Conservation (phyloP, 2,329 filamentous ascomycete species). For the Pseudopyricularia javanii region DNA sequence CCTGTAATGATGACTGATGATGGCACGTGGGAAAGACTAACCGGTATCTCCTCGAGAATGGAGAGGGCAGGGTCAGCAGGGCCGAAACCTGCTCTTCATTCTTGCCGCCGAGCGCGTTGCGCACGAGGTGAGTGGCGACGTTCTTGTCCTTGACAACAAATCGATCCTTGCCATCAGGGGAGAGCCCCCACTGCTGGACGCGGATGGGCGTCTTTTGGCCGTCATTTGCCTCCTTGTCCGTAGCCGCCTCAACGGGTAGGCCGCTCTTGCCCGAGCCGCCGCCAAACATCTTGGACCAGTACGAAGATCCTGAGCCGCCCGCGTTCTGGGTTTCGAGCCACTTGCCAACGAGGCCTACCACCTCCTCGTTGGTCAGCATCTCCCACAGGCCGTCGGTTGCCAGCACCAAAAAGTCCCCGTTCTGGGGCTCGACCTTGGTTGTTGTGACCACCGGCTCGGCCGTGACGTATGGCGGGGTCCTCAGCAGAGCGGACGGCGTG, state of each 20-base stretch:
- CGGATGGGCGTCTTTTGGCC: conserved; percentile 84
- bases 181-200: conserved; percentile 81
- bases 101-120: conserved; percentile 87
- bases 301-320: conserved; percentile 34
- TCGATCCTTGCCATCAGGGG: conserved; percentile 59
- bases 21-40: conserved; percentile 28
- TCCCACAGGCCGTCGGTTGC: conserved; percentile 97
- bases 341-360: conserved; percentile 88
- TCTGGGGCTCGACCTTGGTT: conserved; percentile 77
- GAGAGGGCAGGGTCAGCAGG: conserved; percentile 78
- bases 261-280: conserved; percentile 27
- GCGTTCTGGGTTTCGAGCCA: conserved; percentile 75
- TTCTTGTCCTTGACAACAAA: conserved; percentile 95
- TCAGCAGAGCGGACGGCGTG: conserved; percentile 61
- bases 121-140: conserved; percentile 85
- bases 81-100: conserved; percentile 91
- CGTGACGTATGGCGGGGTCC: conserved; percentile 92
- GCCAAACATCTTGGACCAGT: conserved; percentile 54
- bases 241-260: conserved; percentile 60
- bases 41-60: conserved; percentile 85
- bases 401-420: conserved; percentile 91
- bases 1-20: background rate
- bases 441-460: conserved; percentile 92
- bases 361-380: conserved; percentile 97
- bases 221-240: conserved; percentile 34